These are phyloP conservation scores for Xylariomycetidae sp. DNA, from an alignment of 2,329 filamentous ascomycete species.

Conservation along the genomic window DNA sequence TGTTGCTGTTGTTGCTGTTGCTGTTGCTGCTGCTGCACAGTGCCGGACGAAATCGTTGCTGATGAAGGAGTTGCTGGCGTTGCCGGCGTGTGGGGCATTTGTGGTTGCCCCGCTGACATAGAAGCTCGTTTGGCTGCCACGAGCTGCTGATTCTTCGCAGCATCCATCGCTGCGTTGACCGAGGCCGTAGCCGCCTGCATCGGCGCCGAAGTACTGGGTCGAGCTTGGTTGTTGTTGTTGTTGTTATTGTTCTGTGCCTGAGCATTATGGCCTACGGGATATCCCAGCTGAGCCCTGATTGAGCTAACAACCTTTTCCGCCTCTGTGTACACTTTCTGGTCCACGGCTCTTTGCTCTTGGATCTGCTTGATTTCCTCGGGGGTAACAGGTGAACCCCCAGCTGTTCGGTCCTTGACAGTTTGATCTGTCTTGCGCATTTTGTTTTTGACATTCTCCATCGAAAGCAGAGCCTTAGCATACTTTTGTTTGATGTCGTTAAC, in stretches of 20 bases:
- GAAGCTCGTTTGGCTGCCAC: constrained; percentile 16
- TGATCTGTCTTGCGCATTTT: constrained; percentile 14
- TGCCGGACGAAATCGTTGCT: too few relatives aligned
- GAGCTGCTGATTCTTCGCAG: constrained; percentile 27
- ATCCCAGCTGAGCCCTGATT: constrained; percentile 20
- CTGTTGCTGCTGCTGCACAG: constrained; percentile 17
- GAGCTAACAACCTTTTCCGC: constrained; percentile 17
- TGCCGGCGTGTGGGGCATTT: constrained; percentile 18
- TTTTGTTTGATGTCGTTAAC: constrained; percentile 14
- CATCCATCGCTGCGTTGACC: constrained; percentile 28
- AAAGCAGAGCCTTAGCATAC: constrained; percentile 18
- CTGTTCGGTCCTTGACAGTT: constrained; percentile 20
- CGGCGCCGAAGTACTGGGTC: constrained; percentile 2
- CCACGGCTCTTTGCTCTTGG: constrained; percentile 11
- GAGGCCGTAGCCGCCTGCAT: constrained; percentile 29
- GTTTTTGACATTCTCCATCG: constrained; percentile 22
- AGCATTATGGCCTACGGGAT: too few relatives aligned
- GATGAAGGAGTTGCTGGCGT: constrained; percentile 19
- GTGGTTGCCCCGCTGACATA: constrained; percentile 12
- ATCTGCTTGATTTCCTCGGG: constrained; percentile 20
- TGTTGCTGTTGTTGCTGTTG: constrained; percentile 18
- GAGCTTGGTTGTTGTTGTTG: neutral
- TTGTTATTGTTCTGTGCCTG: constrained; percentile 8
- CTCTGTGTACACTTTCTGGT: constrained; percentile 18
- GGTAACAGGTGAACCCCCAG: constrained; percentile 15